These are phyloP conservation scores for Colletotrichum gloeosporioides DNA, from an alignment of 2,329 filamentous ascomycete species.

Conservation along the genomic window DNA sequence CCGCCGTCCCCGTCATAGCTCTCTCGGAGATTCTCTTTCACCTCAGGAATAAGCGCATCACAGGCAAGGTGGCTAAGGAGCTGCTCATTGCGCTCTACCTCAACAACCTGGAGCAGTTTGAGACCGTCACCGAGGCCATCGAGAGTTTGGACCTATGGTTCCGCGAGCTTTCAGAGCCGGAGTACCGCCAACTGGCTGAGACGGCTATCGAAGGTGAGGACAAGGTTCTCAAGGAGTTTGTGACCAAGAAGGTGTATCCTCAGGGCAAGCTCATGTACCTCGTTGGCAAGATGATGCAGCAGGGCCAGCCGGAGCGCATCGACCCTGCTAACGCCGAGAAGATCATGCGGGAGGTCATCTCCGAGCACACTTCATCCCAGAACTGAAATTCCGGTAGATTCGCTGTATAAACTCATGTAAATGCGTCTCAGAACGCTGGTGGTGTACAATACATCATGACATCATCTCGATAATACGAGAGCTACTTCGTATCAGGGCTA, in stretches of 20 bases:
- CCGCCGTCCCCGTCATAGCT: constrained; percentile 48
- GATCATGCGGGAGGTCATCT: constrained; percentile 43
- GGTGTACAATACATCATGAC: constrained; percentile 14
- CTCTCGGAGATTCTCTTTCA: constrained; percentile 58
- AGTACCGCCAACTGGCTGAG: constrained; percentile 55
- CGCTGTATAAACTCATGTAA: neutral
- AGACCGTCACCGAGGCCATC: constrained; percentile 48
- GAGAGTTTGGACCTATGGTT: constrained; percentile 59
- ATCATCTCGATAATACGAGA: constrained; percentile 4
- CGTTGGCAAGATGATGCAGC: constrained; percentile 62
- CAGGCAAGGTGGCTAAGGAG: constrained; percentile 63
- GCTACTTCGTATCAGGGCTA: neutral
- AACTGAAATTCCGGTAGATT: neutral
- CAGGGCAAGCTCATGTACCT: constrained; percentile 67
- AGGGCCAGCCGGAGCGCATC: constrained; percentile 59
- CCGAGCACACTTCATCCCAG: constrained; percentile 16
- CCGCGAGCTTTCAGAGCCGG: constrained; percentile 49
- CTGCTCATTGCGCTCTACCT: constrained; percentile 59
- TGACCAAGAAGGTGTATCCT: constrained; percentile 49
- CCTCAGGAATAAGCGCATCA: constrained; percentile 55
- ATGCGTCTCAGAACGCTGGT: neutral
- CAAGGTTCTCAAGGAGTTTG: constrained; percentile 51
- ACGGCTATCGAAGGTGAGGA: constrained; percentile 50
- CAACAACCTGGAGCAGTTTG: constrained; percentile 43
- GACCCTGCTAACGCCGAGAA: constrained; percentile 57